These are phyloP conservation scores for Leucaena leucocephala DNA, from an alignment of 306 rosid genomes.

Conservation along the genomic window DNA sequence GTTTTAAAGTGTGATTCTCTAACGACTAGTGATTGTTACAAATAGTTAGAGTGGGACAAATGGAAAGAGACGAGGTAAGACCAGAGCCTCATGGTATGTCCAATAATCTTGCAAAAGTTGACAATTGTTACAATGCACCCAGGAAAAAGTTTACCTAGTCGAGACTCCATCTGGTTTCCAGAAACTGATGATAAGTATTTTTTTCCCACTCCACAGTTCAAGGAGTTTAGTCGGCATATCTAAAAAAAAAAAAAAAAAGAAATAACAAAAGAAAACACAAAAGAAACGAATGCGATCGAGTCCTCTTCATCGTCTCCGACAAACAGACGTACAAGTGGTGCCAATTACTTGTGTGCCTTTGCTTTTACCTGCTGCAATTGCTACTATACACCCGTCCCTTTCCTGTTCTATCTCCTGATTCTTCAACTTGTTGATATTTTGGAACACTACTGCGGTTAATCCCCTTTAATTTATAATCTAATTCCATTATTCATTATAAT, in stretches of 20 bases:
- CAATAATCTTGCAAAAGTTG: not conserved
- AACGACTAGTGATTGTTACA: too few relatives aligned
- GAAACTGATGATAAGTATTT: not conserved
- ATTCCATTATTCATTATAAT: too few relatives aligned
- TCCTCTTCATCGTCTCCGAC: constrained; percentile 27
- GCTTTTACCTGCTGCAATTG: not conserved
- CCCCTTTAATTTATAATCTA: not conserved
- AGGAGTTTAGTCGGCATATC: not conserved
- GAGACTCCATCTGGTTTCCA: not conserved
- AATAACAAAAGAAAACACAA: too few relatives aligned
- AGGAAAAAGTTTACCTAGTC: too few relatives aligned
- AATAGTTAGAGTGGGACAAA: too few relatives aligned
- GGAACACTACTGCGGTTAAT: not conserved
- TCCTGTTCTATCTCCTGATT: not conserved
- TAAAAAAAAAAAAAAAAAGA: too few relatives aligned
- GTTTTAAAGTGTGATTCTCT: too few relatives aligned
- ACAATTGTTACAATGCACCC: not conserved
- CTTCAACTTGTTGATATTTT: not conserved
- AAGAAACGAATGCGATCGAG: not conserved
- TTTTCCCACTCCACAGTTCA: not conserved
- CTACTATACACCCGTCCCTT: not conserved
- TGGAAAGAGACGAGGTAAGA: not conserved
- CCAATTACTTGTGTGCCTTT: not conserved
- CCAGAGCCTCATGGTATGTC: not conserved
- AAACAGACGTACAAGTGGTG: not conserved